These are phyloP conservation scores for Corniculantispora saksenae DNA, from an alignment of 2,329 filamentous ascomycete genomes.

Conservation along the genomic window DNA sequence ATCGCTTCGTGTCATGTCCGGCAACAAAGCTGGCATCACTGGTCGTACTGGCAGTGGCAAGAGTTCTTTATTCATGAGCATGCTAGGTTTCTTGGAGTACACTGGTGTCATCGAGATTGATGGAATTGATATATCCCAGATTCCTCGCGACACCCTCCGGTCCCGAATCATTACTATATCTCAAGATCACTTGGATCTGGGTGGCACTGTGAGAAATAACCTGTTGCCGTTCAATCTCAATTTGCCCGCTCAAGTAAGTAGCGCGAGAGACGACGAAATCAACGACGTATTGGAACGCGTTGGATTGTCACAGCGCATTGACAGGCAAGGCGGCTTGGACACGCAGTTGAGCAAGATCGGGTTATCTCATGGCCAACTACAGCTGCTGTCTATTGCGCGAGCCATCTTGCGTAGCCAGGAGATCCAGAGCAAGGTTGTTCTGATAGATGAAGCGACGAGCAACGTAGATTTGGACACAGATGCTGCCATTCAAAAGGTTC, in stretches of 20 bases:
- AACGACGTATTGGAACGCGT: neutral
- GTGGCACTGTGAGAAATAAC: constrained; percentile 7
- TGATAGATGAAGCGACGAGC: constrained; percentile 14
- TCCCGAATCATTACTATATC: constrained; percentile 5
- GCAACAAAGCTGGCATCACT: constrained; percentile 66
- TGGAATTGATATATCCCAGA: constrained; percentile 64
- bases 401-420: constrained; percentile 33
- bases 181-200: neutral
- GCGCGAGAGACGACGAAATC: neutral
- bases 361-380: constrained; percentile 66
- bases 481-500: constrained; percentile 5
- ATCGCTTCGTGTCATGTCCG: constrained; percentile 60
- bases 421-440: neutral
- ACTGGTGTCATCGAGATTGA: constrained; percentile 65
- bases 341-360: neutral
- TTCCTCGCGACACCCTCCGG: neutral
- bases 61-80: constrained; percentile 64
- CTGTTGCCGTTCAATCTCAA: neutral
- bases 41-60: constrained; percentile 72
- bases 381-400: constrained; percentile 66
- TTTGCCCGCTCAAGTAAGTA: neutral
- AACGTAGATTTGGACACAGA: constrained; percentile 1
- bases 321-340: neutral
- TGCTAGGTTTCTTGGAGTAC: constrained; percentile 69
- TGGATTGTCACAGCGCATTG: neutral